Base-by-base conservation (phyloP, 2,329 filamentous ascomycete genomes). In the Zymoseptoria brevis region DNA sequence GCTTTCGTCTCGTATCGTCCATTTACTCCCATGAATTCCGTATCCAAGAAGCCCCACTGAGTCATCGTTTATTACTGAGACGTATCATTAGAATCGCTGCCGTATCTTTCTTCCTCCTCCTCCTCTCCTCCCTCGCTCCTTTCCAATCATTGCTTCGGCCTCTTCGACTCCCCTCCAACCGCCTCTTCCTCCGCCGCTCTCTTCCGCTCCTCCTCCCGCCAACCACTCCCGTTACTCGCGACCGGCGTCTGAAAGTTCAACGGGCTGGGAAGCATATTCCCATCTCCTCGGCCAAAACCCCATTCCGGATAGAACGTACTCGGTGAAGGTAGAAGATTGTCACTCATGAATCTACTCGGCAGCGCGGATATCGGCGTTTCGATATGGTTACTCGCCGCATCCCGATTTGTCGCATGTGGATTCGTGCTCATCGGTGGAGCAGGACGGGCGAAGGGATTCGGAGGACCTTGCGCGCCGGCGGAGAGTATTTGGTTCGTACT, bases 281-380 rank as follows among this genome's bases (percentile, higher is more conserved):
- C 72, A 74, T 69, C 81, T 72, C 73, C 63, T 60, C 69, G 85
- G 71, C 81, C 80, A 73, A 89, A 91, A 65, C 88, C 87, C 92
- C 92, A 96, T 63, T 96, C 91, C 0, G 88, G 86, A 69, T 96
- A 97, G 76, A 97, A 96, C 65, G 86, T 90, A 64, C 88, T 95
- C 0, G 94, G 94, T 58, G 90, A 96, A 0, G 94, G 92, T 16
- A 97, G 80, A 57, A 96, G 85, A 41, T 92, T 90, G 64, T 89
- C 90, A 59, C 87, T 88, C 67, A 97, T 87, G 73, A 97, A 96
- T 49, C 93, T 85, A 55, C 90, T 96, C 0, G 94, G 94, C 9
- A 99, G 79, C 3, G 93, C 92, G 1, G 92, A 96, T n/a, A 95
- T 91, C 0, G 94, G 94, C 0, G 94, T 94, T 70, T 94, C 86